Percentiles rank a stretch among this genome's conserved stretches.
These are phyloP conservation scores for Xylariaceae sp. DNA, from an alignment of 2,329 filamentous ascomycete species.

Conservation along the genomic window DNA sequence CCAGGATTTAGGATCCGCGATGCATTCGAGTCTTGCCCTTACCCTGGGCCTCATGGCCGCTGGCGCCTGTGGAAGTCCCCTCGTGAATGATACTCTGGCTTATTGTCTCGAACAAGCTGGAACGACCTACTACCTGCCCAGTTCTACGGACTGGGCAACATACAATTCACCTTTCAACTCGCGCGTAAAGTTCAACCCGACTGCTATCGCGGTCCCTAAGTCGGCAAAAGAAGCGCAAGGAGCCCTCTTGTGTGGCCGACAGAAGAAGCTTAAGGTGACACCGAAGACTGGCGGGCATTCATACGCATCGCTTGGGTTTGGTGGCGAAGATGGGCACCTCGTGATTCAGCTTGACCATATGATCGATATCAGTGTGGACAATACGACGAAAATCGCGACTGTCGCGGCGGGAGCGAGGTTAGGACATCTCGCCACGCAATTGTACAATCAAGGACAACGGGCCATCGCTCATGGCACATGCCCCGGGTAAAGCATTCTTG, in stretches of 20 bases:
- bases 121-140: neutral
- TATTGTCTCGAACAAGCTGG: neutral
- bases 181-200: conserved; percentile 39
- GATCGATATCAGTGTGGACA: conserved; percentile 47
- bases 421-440: conserved; percentile 43
- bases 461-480: conserved; percentile 45
- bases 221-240: conserved; percentile 48
- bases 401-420: conserved; percentile 53
- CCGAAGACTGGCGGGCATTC: conserved; percentile 54
- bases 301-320: conserved; percentile 51
- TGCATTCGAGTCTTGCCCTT: too few relatives aligned
- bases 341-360: conserved; percentile 52
- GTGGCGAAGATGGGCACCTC: conserved; percentile 51
- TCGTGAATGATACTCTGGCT: too few relatives aligned
- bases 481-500: conserved; percentile 38
- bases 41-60: too few relatives aligned
- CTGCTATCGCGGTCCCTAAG: conserved; percentile 48
- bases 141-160: conserved; percentile 18
- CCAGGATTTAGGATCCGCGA: too few relatives aligned
- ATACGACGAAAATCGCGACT: conserved; percentile 44
- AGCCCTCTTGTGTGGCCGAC: conserved; percentile 49
- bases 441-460: conserved; percentile 38
- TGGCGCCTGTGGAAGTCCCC: too few relatives aligned
- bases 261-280: conserved; percentile 48
- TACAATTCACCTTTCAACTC: conserved; percentile 33